Percentiles rank a stretch among this genome's conserved stretches.
phyloP scores from a whole-genome alignment of 2,329 filamentous ascomycete species.

The Cladophialophora bantiana region DNA sequence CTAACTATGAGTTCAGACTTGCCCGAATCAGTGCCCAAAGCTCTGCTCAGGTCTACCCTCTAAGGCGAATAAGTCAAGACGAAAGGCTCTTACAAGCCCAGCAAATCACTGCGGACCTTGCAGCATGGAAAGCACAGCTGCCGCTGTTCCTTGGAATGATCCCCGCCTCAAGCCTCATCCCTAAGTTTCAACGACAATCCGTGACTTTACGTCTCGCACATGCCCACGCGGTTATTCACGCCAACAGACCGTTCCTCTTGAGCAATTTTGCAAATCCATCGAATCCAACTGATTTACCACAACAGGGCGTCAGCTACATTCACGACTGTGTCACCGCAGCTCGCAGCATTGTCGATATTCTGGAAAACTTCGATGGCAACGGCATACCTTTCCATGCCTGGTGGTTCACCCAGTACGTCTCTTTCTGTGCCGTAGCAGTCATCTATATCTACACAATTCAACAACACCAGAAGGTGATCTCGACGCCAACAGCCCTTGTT shows the following conservation, averaged over 20 bases:
- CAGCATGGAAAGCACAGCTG: background rate
- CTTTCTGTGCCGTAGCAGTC: conserved; percentile 16
- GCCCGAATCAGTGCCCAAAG: conserved; percentile 9
- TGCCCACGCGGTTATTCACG: conserved; percentile 1
- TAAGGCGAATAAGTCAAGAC: conserved; percentile 1
- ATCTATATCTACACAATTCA: conserved; percentile 21
- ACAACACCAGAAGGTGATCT: conserved; percentile 10
- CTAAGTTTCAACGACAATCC: conserved; percentile 3
- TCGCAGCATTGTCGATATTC: conserved; percentile 4
- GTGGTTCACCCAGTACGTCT: conserved; percentile 21
- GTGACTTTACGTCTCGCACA: background rate
- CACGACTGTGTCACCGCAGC: background rate
- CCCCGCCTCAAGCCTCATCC: conserved; percentile 5
- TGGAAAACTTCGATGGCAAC: conserved; percentile 1
- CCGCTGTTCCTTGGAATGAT: conserved; percentile 8
- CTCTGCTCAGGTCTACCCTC: conserved; percentile 7
- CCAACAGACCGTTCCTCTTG: conserved; percentile 10
- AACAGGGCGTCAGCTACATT: background rate
- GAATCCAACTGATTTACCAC: background rate
- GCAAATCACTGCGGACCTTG: background rate
- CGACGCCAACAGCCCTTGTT: background rate
- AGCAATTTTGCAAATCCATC: background rate
- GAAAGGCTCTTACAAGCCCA: conserved; percentile 6
- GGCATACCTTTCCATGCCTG: conserved; percentile 7
- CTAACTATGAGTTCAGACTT: background rate